Conservation (phyloP, 306 rosid species). For the Dalbergia cochinchinensis region DNA sequence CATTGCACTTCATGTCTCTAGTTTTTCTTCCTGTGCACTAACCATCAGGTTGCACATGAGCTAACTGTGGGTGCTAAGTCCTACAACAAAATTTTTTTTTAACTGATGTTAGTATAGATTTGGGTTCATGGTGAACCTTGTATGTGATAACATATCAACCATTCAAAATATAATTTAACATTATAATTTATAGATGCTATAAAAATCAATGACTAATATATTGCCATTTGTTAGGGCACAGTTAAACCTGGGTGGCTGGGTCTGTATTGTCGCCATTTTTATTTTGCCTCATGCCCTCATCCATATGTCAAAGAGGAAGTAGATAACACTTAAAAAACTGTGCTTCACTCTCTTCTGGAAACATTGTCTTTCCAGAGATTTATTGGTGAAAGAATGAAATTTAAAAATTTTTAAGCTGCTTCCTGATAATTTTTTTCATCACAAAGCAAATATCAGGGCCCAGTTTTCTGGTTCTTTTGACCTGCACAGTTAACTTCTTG, state of each 20-base stretch:
- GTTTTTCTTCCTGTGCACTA: conserved; percentile 34
- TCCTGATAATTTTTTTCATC: background rate
- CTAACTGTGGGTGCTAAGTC: conserved; percentile 15
- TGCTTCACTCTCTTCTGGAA: background rate
- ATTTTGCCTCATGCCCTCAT: background rate
- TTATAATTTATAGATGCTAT: too few relatives aligned
- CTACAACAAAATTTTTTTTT: background rate
- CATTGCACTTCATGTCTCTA: conserved; percentile 20
- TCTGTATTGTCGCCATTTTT: too few relatives aligned
- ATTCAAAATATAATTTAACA: too few relatives aligned
- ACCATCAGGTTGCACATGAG: background rate
- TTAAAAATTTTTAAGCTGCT: conserved; percentile 12
- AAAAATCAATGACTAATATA: too few relatives aligned
- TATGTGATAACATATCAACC: too few relatives aligned
- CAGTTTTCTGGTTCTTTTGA: conserved; percentile 5
- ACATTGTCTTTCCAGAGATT: conserved; percentile 11
- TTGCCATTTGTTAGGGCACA: too few relatives aligned
- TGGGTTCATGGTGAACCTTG: too few relatives aligned
- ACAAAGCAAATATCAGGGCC: background rate
- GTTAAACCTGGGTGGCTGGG: too few relatives aligned
- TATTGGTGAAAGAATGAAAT: conserved; percentile 10
- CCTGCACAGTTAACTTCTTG: conserved; percentile 8
- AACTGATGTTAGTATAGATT: too few relatives aligned
- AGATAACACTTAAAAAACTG: conserved; percentile 1
- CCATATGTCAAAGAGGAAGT: conserved; percentile 9